phyloP scores from a whole-genome alignment of 2,329 filamentous ascomycete genomes.

The Ploettnerulaceae sp. region DNA sequence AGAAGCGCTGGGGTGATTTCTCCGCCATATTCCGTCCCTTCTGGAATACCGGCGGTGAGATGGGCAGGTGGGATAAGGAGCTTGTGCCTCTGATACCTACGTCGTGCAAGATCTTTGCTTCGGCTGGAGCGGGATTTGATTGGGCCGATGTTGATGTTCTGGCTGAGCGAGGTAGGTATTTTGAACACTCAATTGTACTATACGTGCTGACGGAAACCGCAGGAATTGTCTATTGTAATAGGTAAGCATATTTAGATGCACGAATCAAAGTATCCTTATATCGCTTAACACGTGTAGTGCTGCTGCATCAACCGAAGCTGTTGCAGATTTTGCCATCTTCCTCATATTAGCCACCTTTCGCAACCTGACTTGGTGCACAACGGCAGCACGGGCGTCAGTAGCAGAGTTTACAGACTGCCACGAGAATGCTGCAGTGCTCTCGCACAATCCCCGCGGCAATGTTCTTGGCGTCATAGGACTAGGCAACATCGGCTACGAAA shows the following conservation, averaged over 20 bases:
- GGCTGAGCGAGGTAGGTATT: conserved; percentile 45
- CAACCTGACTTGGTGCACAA: conserved; percentile 52
- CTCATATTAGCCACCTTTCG: conserved; percentile 67
- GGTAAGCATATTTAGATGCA: conserved; percentile 23
- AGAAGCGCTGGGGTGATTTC: conserved; percentile 52
- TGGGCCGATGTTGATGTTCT: conserved; percentile 58
- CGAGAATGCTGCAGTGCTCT: conserved; percentile 50
- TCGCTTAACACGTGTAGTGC: conserved; percentile 38
- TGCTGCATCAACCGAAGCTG: conserved; percentile 64
- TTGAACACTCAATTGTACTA: neutral
- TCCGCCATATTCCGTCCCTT: conserved; percentile 50
- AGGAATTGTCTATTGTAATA: conserved; percentile 67
- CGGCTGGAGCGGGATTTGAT: conserved; percentile 58
- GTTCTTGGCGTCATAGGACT: conserved; percentile 64
- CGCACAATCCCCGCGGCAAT: conserved; percentile 59
- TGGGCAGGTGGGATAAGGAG: conserved; percentile 58
- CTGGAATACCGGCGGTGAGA: conserved; percentile 61
- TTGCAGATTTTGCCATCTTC: conserved; percentile 66
- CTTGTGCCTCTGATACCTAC: conserved; percentile 49
- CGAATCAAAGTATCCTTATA: neutral
- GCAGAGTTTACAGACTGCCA: conserved; percentile 54
- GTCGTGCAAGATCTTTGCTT: conserved; percentile 52
- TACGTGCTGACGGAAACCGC: neutral
- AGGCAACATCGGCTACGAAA: conserved; percentile 58
- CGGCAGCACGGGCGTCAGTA: conserved; percentile 24